Base-by-base conservation (phyloP, 768 basidiomycete genomes). In the Lyophyllum atratum region DNA sequence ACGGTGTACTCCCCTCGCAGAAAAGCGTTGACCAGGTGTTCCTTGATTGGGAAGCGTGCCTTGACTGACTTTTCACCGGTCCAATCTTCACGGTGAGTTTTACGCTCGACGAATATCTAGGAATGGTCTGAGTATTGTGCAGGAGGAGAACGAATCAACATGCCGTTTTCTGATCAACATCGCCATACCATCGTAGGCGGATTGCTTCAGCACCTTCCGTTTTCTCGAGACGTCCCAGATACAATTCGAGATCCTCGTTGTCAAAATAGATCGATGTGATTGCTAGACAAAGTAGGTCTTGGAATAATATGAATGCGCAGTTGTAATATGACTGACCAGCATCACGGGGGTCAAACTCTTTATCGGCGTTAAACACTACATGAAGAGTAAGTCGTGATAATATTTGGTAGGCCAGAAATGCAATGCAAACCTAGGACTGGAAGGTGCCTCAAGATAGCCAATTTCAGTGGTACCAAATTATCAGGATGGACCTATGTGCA, bases 11-110 rank as follows among this genome's bases (percentile, higher is more conserved):
- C 88, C 17, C 97, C 97, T 21, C 81, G 78, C 39, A 97, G 73
- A 78, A 94, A 99, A 15, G 90, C 87, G 67, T 98, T 96, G 63
- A 98, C 88, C 45, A 91, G 85, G 59, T 93, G 86, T 69, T 98
- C 96, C 69, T 96, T 95, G 70, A 99, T 87, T 2, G 92, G 86
- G 76, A 98, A 98, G 11, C 95, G 90, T 14, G 95, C 92, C 73
- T 98, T 99, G 68, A 98, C 95, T 10, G 93, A 95, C 73, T 98
- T 98, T 72, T 99, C 96, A 31, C 97, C 97, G 0, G 96, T 98
- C 97, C 97, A 99, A 68, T 99, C 97, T 73, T 99, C 97, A 53
- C 95, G 85, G 69, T 99, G 91, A 0, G 91, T 93, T 73, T 93
- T 93, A 40, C 91, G 89, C 73, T 93, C 91, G 19, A 93, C 87